These are phyloP conservation scores for Zygoascus flipseniorum DNA, from an alignment of 805 yeast species.

Conservation along the genomic window DNA sequence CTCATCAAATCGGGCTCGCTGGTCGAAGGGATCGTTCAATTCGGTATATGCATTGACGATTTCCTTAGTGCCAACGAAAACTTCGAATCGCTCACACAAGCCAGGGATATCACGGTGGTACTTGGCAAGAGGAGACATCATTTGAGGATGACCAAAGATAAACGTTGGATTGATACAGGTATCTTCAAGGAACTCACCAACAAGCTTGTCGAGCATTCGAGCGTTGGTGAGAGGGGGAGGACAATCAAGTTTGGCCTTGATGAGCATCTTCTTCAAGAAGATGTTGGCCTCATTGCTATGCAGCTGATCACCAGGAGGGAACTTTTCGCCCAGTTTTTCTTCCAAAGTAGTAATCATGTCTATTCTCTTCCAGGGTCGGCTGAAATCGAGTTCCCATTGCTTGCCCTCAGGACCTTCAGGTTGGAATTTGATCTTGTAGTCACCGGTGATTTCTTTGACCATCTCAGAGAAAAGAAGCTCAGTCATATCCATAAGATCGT, in stretches of 20 bases:
- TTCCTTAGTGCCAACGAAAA: constrained; percentile 97
- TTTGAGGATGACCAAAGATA: constrained; percentile 97
- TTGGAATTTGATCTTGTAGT: constrained; percentile 76
- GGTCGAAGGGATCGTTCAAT: constrained; percentile 98
- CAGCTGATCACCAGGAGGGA: constrained; percentile 92
- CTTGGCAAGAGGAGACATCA: constrained; percentile 99
- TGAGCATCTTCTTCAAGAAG: constrained; percentile 74
- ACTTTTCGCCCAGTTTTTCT: constrained; percentile 72
- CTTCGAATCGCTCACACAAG: constrained; percentile 96
- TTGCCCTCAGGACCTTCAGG: constrained; percentile 85
- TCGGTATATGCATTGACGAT: constrained; percentile 98
- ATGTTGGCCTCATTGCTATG: constrained; percentile 91
- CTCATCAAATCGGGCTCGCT: constrained; percentile 94
- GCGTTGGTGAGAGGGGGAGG: constrained; percentile 92
- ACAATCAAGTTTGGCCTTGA: constrained; percentile 78
- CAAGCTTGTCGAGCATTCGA: constrained; percentile 96
- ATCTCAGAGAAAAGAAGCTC: constrained; percentile 90
- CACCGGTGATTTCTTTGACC: constrained; percentile 94
- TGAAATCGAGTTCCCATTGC: constrained; percentile 70
- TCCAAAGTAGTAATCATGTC: constrained; percentile 96
- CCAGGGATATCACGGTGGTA: constrained; percentile 89
- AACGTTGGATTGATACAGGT: constrained; percentile 93
- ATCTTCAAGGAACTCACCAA: constrained; percentile 88
- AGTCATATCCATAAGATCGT: constrained; percentile 85
- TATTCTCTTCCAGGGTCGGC: constrained; percentile 97